phyloP scores from a whole-genome alignment of 1,139 yeast species.

The Diutina ranongensis region DNA sequence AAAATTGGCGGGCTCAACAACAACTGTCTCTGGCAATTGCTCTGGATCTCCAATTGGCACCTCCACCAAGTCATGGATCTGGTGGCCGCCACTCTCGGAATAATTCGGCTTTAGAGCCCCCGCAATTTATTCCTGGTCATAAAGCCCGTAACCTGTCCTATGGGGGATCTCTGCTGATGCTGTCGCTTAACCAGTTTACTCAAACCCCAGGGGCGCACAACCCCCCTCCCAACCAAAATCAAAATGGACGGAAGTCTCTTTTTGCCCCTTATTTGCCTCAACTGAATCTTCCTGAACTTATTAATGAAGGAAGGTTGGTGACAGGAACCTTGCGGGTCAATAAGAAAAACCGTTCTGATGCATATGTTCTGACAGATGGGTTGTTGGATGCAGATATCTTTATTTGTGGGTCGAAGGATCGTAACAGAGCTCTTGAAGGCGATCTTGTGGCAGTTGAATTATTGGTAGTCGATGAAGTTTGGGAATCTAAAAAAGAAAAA shows the following conservation, averaged over 20 bases:
- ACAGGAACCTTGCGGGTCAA: conserved; percentile 90
- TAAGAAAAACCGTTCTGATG: conserved; percentile 92
- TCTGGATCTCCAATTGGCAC: conserved; percentile 1
- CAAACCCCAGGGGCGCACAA: conserved; percentile 14
- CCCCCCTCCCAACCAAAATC: conserved; percentile 18
- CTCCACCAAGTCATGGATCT: neutral
- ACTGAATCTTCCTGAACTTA: conserved; percentile 77
- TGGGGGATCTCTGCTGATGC: conserved; percentile 40
- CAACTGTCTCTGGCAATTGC: conserved; percentile 13
- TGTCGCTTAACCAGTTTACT: conserved; percentile 37
- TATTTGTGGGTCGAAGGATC: conserved; percentile 97
- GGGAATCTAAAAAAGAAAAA: conserved; percentile 93
- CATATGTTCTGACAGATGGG: conserved; percentile 94
- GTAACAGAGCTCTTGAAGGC: conserved; percentile 94
- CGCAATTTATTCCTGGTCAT: conserved; percentile 68
- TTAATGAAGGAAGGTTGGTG: conserved; percentile 83
- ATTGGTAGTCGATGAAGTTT: conserved; percentile 90
- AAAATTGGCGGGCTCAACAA: conserved; percentile 52
- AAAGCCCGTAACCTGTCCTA: conserved; percentile 58
- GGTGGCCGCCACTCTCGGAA: conserved; percentile 6
- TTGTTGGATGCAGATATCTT: conserved; percentile 91
- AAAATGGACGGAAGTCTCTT: conserved; percentile 54
- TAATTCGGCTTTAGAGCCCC: conserved; percentile 34
- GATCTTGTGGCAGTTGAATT: conserved; percentile 93
- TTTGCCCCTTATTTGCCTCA: conserved; percentile 96